phyloP scores from a whole-genome alignment of 1,139 yeast species.

The Taphrina communis region DNA sequence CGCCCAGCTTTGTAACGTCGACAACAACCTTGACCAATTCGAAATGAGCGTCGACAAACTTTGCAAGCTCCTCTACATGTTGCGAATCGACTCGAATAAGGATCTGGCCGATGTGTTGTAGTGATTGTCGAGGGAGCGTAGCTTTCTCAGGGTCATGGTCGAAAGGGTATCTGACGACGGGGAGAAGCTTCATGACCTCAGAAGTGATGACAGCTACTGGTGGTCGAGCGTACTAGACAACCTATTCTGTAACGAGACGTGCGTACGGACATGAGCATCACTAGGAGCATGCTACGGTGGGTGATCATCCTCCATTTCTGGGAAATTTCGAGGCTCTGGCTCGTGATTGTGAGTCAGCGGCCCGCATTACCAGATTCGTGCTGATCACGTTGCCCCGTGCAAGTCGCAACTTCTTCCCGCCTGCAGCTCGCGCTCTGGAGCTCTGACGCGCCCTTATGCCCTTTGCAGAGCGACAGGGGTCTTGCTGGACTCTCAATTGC shows the following conservation, averaged over 20 bases:
- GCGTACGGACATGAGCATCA: neutral
- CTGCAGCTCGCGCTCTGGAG: neutral
- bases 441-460: conserved; percentile 2
- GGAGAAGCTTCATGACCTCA: conserved; percentile 30
- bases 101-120: conserved; percentile 34
- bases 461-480: neutral
- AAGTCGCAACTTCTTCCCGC: neutral
- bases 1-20: conserved; percentile 31
- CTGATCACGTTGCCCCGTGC: neutral
- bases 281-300: neutral
- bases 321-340: no score
- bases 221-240: no score
- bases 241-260: neutral
- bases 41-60: conserved; percentile 28
- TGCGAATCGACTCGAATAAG: conserved; percentile 14
- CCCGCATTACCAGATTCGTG: neutral
- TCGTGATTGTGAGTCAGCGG: conserved; percentile 8
- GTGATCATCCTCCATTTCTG: neutral
- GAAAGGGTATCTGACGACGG: conserved; percentile 14
- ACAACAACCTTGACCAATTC: conserved; percentile 28
- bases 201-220: no score
- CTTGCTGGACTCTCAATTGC: no score
- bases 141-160: neutral
- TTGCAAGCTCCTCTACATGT: conserved; percentile 6
- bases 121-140: conserved; percentile 24